These are phyloP conservation scores for Monascus purpureus DNA, from an alignment of 495 filamentous ascomycete species.

Conservation along the genomic window DNA sequence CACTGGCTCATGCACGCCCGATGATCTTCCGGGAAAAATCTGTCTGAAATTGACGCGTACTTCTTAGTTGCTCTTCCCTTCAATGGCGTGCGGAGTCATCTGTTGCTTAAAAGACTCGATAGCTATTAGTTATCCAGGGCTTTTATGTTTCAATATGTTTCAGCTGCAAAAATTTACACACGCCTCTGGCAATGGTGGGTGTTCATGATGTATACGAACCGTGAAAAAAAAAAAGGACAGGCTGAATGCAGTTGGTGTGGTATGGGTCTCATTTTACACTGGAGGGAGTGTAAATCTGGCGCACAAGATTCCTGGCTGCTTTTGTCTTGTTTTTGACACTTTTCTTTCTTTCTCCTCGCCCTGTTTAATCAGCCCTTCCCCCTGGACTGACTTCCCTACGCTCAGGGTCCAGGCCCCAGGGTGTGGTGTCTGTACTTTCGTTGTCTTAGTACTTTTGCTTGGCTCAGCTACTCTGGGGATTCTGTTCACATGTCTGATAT, in stretches of 20 bases:
- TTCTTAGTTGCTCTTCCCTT: too few species aligned
- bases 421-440: constrained; percentile 3
- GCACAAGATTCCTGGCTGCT: constrained; percentile 18
- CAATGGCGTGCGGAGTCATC: background rate
- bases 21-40: too few species aligned
- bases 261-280: constrained; percentile 16
- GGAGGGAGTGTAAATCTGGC: constrained; percentile 20
- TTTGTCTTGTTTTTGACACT: constrained; percentile 11
- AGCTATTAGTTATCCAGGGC: background rate
- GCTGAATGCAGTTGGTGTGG: constrained; percentile 17
- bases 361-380: constrained; percentile 6
- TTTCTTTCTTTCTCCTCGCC: constrained; percentile 8
- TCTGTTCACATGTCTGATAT: constrained; percentile 9
- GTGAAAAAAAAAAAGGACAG: constrained; percentile 28
- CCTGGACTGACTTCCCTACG: background rate
- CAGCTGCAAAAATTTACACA: constrained; percentile 11
- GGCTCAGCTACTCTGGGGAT: constrained; percentile 3
- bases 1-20: background rate
- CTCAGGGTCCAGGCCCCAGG: too few species aligned
- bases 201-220: constrained; percentile 31
- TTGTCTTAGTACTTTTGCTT: constrained; percentile 2
- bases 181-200: constrained; percentile 29
- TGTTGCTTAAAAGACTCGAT: background rate
- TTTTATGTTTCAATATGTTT: constrained; percentile 12
- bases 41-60: too few species aligned